These are phyloP conservation scores for Clonostachys solani DNA, from an alignment of 2,329 filamentous ascomycete genomes.

Conservation along the genomic window DNA sequence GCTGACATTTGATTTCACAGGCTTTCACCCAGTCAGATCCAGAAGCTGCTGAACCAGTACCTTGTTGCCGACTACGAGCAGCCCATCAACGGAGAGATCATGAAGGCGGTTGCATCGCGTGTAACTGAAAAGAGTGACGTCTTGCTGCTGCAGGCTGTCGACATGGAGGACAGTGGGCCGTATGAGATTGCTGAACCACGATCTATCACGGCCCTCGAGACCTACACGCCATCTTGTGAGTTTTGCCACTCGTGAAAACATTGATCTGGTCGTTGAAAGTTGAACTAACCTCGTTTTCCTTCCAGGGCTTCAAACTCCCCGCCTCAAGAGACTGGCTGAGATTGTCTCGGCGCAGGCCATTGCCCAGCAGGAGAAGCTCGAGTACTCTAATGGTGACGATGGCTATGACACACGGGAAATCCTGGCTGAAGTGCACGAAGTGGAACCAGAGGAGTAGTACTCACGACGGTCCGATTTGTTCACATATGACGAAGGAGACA, in stretches of 20 bases:
- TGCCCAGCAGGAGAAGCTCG: constrained; percentile 85
- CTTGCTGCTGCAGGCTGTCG: constrained; percentile 85
- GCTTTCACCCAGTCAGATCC: constrained; percentile 97
- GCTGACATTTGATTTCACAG: constrained; percentile 32
- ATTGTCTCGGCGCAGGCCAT: constrained; percentile 97
- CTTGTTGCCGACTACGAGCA: constrained; percentile 98
- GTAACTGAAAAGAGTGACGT: constrained; percentile 99
- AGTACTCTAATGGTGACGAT: constrained; percentile 44
- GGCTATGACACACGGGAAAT: constrained; percentile 33
- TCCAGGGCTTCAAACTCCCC: constrained; percentile 88
- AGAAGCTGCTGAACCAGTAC: constrained; percentile 98
- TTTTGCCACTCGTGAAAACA: not conserved
- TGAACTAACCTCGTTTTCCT: constrained; percentile 13
- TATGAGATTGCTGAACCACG: constrained; percentile 98
- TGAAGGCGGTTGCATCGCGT: constrained; percentile 96
- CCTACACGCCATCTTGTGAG: constrained; percentile 96
- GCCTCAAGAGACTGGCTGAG: constrained; percentile 93
- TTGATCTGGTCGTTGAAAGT: constrained; percentile 4
- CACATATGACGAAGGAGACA: no score
- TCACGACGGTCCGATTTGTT: not conserved
- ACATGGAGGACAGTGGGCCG: constrained; percentile 98
- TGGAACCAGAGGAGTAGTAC: constrained; percentile 19
- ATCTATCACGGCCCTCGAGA: constrained; percentile 93
- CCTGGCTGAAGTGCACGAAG: constrained; percentile 47
- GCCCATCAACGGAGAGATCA: constrained; percentile 98